Percentiles rank a stretch among this genome's conserved stretches.
phyloP scores from a whole-genome alignment of 2,329 filamentous ascomycete species.

The Aureobasidium namibiae region DNA sequence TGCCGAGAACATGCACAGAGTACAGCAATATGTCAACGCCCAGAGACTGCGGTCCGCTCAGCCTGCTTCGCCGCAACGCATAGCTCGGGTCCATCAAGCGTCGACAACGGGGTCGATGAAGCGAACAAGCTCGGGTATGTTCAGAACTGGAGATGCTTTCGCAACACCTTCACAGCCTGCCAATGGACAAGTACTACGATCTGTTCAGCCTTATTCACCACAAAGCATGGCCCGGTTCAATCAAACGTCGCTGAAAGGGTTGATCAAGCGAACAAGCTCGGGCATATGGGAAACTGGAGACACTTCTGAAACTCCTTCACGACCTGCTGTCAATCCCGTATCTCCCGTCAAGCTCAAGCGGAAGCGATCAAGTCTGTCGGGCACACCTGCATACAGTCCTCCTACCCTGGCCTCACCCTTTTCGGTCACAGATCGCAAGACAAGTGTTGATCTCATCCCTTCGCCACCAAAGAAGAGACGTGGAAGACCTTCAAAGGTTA shows the following conservation, averaged over 20 bases:
- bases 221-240: neutral
- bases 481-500: neutral
- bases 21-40: neutral
- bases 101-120: too few species aligned
- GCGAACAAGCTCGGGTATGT: too few species aligned
- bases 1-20: neutral
- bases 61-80: too few species aligned
- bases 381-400: neutral
- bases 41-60: neutral
- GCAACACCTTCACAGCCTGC: too few species aligned
- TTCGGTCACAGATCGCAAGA: neutral
- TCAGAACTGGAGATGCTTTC: too few species aligned
- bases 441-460: neutral
- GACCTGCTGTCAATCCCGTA: neutral
- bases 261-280: neutral
- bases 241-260: too few species aligned
- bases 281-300: neutral
- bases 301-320: neutral
- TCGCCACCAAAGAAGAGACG: slow-evolving; percentile 3
- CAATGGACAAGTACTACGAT: neutral
- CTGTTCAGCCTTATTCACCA: neutral
- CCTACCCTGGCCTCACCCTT: neutral
- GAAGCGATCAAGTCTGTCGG: neutral
- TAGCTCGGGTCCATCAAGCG: too few species aligned
- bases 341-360: neutral